Evolutionary conservation across 192 early-diverging fungal genomes (phyloP).

Genomic region (Funneliformis mosseae): DNA sequence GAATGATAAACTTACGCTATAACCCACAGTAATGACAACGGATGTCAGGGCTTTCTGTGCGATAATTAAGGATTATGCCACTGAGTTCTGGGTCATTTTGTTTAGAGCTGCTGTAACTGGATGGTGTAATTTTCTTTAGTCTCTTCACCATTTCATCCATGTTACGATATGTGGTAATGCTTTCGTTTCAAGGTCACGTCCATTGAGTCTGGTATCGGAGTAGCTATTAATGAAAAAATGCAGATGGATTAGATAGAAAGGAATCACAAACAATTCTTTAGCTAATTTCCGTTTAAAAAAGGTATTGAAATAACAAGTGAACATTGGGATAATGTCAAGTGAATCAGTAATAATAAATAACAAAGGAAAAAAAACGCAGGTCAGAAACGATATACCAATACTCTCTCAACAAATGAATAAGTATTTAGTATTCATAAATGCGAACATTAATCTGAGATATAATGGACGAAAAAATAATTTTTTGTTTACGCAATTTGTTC

Average conservation of each 20-base stretch:
- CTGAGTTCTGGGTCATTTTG: conserved; percentile 22
- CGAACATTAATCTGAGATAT: no score
- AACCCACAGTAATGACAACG: conserved; percentile 21
- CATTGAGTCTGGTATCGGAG: conserved; percentile 21
- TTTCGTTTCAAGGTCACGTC: conserved; percentile 24
- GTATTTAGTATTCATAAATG: no score
- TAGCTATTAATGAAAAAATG: conserved; percentile 32
- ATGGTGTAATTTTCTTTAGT: conserved; percentile 25
- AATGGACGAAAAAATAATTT: no score
- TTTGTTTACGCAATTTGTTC: no score
- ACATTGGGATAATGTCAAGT: no score
- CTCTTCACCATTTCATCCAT: conserved; percentile 8
- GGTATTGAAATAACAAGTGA: conserved; percentile 29
- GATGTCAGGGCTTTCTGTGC: conserved; percentile 21
- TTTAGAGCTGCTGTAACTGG: conserved; percentile 24
- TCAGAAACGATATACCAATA: no score
- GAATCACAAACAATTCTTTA: conserved; percentile 21
- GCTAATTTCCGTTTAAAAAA: conserved; percentile 27
- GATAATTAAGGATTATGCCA: conserved; percentile 13
- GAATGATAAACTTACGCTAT: no score
- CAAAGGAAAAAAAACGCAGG: no score
- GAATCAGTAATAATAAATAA: no score
- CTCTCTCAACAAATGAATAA: no score
- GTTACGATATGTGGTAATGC: conserved; percentile 20
- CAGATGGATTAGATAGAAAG: conserved; percentile 26